Base-by-base conservation (phyloP, 2,329 filamentous ascomycete genomes). In the Fusarium nygamai region DNA sequence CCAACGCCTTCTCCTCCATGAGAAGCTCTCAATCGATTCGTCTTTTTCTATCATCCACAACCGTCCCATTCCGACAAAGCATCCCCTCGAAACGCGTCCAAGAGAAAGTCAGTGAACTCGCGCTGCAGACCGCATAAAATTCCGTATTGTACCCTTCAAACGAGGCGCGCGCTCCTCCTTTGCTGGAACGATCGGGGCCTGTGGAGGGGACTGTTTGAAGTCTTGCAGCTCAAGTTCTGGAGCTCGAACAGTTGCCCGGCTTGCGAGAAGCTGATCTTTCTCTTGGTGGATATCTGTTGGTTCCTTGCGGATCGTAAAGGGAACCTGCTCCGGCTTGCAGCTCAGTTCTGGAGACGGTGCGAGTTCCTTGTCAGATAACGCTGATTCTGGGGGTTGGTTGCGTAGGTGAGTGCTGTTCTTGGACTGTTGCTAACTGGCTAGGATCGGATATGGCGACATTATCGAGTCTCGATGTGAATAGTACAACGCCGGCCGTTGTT, bases 291-390 rank as follows among this genome's bases (percentile, higher is more conserved):
- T 8, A 54, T 36, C 51, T 64, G 61, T 64, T 64, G 51, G 51
- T 48, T 44, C 34, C 31, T 17, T 50, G 22, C 17, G 24, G 41
- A 38, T 33, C 29, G 56, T 59, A 38, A 44, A 59, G 22, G 57
- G 27, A 48, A 41, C 47, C 41, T 61, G 63, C 31, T 29, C 31
- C 19, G 19, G 36, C 63, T 65, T 65, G 63, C 63, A 54, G 63
- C 63, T 53, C 56, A 53, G 56, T 59, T 38, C 63, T 65, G 63
- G 57, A 61, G 63, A 53, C n/a, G 31, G 33, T 6, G 31, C 47
- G 24, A 29, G 63, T 61, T 39, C 16, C 47, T 47, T 41, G 14
- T 36, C 31, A 53, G 63, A 48, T 48, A 65, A 61, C 48, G 48
- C 48, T 53, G 48, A 53, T 34, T 53, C 48, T n/a, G 20, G 29